Evolutionary conservation across 441 rosid species (phyloP).

Genomic region (Viola pubescens): DNA sequence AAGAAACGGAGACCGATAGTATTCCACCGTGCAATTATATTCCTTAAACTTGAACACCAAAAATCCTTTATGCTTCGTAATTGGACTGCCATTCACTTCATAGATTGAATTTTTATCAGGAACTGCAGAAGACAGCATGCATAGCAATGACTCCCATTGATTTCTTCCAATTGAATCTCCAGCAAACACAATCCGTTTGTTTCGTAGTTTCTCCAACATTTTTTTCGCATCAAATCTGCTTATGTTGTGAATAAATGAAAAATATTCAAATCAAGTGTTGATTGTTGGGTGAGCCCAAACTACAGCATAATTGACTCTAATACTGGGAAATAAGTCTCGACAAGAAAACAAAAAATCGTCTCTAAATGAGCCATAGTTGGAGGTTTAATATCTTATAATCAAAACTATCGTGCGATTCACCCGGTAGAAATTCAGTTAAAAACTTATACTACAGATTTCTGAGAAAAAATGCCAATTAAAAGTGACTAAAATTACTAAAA

Average conservation of each 20-base stretch:
- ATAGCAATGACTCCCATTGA: slow-evolving; percentile 91
- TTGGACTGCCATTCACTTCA: slow-evolving; percentile 77
- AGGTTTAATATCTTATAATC: too few species aligned
- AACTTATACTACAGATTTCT: too few species aligned
- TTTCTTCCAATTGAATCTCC: slow-evolving; percentile 94
- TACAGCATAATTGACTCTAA: too few species aligned
- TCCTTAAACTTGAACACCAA: slow-evolving; percentile 74
- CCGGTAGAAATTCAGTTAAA: too few species aligned
- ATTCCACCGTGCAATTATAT: slow-evolving; percentile 82
- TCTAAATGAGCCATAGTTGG: too few species aligned
- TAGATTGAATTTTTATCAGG: slow-evolving; percentile 51
- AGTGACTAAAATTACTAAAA: too few species aligned
- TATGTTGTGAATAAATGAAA: background rate
- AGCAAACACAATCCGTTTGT: slow-evolving; percentile 64
- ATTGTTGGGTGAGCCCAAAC: too few species aligned
- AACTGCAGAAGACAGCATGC: slow-evolving; percentile 70
- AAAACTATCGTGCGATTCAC: too few species aligned
- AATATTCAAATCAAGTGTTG: background rate
- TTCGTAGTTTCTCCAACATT: slow-evolving; percentile 73
- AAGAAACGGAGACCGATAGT: slow-evolving; percentile 84
- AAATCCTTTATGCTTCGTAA: slow-evolving; percentile 90
- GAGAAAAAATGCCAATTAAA: too few species aligned
- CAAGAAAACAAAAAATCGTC: too few species aligned
- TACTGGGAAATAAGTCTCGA: too few species aligned
- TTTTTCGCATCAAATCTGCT: slow-evolving; percentile 61